Base-by-base conservation (phyloP, 1,284 basidiomycete species). In the Pseudozyma sp. region DNA sequence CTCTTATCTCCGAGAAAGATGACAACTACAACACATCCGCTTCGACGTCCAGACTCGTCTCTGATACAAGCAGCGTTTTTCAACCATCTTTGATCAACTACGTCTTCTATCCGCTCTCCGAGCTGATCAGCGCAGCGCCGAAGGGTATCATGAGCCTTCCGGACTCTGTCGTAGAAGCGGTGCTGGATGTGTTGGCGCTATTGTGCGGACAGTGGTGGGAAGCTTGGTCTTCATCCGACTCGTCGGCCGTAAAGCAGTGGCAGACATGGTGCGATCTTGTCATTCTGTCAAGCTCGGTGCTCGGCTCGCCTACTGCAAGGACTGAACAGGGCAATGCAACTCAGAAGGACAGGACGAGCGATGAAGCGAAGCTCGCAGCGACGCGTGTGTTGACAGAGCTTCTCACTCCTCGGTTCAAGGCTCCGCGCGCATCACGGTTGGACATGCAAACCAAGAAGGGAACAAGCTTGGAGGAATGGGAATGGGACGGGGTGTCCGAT, bases 401-500 rank as follows among this genome's bases (percentile, higher is more conserved):
- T 13, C 66, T 83, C 0, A 34, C 16, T 3, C 78, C 81, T 5
- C 69, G 79, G 5, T 66, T 54, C 18, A 47, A 18, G 25, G 12
- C 9, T 18, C 25, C 3, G 13, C 36, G 40, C 0, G 7, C 47
- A 1, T 5, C 25, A 18, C n/a, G 16, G 6, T 10, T 1, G 51
- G 39, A 39, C 19, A 5, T 6, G 3, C 9, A 21, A 3, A 9
- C 1, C 0, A 38, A 19, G 14, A 10, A 40, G 35, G 21, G 31
- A 34, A 12, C 42, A 9, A 38, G 55, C 2, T 47, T 49, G 11
- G 47, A 18, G 10, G 75, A 66, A 5, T 83, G 80, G 81, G 83
- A 84, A 38, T 84, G 83, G 83, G 83, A 84, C 42, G 83, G 83
- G 10, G 69, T 68, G 1, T 80, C 79, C 1, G 80, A 82, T 1